phyloP scores from a whole-genome alignment of 1,284 basidiomycete species.

The Microbotryum lychnidis-dioicae region DNA sequence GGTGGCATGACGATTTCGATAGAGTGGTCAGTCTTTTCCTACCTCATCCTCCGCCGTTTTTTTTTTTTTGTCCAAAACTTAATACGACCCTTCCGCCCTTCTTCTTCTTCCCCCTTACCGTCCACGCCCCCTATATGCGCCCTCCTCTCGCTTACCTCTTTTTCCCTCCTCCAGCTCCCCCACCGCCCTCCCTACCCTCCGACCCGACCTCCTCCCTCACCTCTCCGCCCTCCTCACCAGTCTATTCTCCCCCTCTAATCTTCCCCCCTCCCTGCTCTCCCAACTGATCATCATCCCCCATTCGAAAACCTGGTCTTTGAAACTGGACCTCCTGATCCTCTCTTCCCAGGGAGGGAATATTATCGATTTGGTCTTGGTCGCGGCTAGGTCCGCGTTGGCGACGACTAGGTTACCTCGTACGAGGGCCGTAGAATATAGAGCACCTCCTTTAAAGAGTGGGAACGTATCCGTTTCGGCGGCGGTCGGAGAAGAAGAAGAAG shows the following conservation, averaged over 20 bases:
- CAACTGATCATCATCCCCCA: conserved; percentile 26
- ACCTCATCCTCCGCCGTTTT: not conserved
- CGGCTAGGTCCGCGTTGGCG: conserved; percentile 23
- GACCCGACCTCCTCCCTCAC: conserved; percentile 17
- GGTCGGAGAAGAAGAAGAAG: not conserved
- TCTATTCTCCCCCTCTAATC: conserved; percentile 17
- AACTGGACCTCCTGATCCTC: conserved; percentile 28
- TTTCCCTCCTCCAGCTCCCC: conserved; percentile 10
- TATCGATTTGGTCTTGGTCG: conserved; percentile 19
- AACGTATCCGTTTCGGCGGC: not conserved
- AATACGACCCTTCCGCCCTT: too few relatives aligned
- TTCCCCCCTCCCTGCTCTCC: conserved; percentile 21
- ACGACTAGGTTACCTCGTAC: conserved; percentile 17
- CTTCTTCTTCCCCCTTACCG: too few relatives aligned
- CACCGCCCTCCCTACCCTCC: conserved; percentile 15
- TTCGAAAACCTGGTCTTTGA: conserved; percentile 26
- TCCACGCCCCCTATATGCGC: not conserved
- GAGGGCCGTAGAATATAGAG: conserved; percentile 17
- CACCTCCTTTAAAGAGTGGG: not conserved
- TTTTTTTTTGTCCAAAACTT: too few relatives aligned
- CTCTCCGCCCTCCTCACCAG: conserved; percentile 25
- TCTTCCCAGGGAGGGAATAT: conserved; percentile 27
- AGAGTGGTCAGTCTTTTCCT: conserved; percentile 13
- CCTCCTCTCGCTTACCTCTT: not conserved
- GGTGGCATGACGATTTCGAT: conserved; percentile 14